Evolutionary conservation across 441 rosid genomes (phyloP), one percentile per base, ranked within the genome.

Genomic region (Biscutella auriculata): DNA sequence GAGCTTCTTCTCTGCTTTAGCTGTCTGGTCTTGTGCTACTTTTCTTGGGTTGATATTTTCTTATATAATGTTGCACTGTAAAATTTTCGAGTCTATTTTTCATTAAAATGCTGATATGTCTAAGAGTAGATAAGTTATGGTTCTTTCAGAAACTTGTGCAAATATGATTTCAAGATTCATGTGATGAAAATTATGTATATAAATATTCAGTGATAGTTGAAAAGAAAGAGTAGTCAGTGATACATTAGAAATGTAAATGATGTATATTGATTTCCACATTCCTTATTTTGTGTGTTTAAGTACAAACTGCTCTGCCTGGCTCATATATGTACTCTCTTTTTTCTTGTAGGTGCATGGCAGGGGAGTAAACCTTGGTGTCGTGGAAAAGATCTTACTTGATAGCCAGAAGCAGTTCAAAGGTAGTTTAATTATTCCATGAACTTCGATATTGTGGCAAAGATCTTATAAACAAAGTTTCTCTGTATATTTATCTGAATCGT

Each of bases 341-440:
- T 17, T 9, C 34, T 42, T 35, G 43, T 73, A 93, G 99, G 81
- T 93, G 74, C 93, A 89, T 70, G 85, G 96, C 59, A 87, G 79
- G 74, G 88, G 96, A 15, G 72, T 83, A 58, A 82, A 85, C 65
- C 60, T 70, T 63, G 85, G 82, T 71, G 76, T 82, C 71, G 88
- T 93, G 78, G 88, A 85, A 67, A 84, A 77, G 54, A 72, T 82
- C 49, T 78, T 89, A 42, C 35, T 77, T 71, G 96, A 89, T 76
- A 61, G 82, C 63, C 84, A 79, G 60, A 78, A 51, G 70, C 92
- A 83, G 74, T 83, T 71, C 69, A 71, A 73, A 75, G 88, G 99
- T 89, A 62, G 36, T 40, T 53, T 45, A 32, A 8, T 16, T 61
- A 32, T 53, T 37, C 44, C 50, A 14, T 53, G 60, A 25, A 9